Evolutionary conservation across 2,329 filamentous ascomycete genomes (phyloP).

Genomic region (Stachybotrys chartarum): DNA sequence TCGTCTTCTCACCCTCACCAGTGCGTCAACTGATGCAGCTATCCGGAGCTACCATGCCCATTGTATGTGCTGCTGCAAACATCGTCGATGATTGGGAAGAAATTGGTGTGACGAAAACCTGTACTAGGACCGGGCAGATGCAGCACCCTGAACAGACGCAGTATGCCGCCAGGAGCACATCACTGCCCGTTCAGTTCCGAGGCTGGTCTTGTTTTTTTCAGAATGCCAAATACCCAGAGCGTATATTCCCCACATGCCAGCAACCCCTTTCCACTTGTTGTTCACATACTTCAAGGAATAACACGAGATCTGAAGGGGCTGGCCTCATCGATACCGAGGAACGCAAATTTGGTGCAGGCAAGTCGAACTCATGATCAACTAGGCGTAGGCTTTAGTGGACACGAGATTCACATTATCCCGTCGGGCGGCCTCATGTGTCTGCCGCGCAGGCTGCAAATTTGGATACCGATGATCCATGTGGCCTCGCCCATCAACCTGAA

Average conservation of each 20-base stretch:
- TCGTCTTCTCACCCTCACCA: background rate
- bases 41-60: background rate
- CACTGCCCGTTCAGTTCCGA: background rate
- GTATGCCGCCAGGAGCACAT: background rate
- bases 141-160: background rate
- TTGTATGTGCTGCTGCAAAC: background rate
- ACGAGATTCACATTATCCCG: background rate
- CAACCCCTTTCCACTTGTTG: no score
- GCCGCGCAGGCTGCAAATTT: background rate
- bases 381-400: background rate
- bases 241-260: no score
- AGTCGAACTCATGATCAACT: background rate
- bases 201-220: no score
- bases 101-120: background rate
- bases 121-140: background rate
- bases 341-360: background rate
- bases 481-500: background rate
- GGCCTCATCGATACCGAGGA: background rate
- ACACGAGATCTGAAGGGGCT: no score
- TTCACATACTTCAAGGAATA: no score
- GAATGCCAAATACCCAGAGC: no score
- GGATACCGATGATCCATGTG: background rate
- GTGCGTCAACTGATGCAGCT: background rate
- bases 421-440: background rate
- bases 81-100: background rate